phyloP scores from a whole-genome alignment of 1,284 basidiomycete genomes.

The Ganoderma meredithae region DNA sequence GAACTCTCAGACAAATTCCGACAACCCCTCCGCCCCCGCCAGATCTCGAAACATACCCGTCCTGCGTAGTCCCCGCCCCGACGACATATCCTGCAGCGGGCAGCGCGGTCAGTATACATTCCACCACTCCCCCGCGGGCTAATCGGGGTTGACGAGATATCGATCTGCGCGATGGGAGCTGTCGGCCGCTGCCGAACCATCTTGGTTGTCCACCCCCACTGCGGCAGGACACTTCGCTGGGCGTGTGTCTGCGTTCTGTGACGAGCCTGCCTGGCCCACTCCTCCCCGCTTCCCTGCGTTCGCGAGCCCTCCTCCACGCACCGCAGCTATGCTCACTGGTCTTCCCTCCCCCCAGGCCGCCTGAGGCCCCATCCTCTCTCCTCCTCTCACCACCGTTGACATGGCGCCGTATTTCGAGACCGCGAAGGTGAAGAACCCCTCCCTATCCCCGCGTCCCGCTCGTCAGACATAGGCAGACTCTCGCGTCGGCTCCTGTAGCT shows the following conservation, averaged over 20 bases:
- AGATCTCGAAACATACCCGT: neutral
- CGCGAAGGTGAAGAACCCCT: conserved; percentile 60
- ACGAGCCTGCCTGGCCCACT: neutral
- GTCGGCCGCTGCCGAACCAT: conserved; percentile 23
- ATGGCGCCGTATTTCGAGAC: conserved; percentile 85
- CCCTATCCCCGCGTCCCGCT: conserved; percentile 26
- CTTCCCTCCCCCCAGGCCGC: conserved; percentile 1
- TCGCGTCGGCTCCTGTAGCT: conserved; percentile 29
- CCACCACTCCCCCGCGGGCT: conserved; percentile 23
- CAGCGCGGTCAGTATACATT: neutral
- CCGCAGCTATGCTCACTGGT: conserved; percentile 7
- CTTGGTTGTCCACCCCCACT: conserved; percentile 1
- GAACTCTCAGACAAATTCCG: neutral
- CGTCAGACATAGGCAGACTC: conserved; percentile 19
- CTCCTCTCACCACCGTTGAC: conserved; percentile 13
- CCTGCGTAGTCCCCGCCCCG: neutral
- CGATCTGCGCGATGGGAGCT: conserved; percentile 32
- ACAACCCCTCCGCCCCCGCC: neutral
- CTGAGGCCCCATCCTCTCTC: neutral
- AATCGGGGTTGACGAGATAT: conserved; percentile 33
- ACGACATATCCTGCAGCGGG: neutral
- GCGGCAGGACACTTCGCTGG: neutral
- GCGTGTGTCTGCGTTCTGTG: neutral
- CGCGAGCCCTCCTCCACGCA: conserved; percentile 13
- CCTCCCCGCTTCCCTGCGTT: conserved; percentile 3